Evolutionary conservation across 2,329 filamentous ascomycete species (phyloP), one percentile per base, ranked within the genome.

Genomic region (Aspergillus puulaauensis): DNA sequence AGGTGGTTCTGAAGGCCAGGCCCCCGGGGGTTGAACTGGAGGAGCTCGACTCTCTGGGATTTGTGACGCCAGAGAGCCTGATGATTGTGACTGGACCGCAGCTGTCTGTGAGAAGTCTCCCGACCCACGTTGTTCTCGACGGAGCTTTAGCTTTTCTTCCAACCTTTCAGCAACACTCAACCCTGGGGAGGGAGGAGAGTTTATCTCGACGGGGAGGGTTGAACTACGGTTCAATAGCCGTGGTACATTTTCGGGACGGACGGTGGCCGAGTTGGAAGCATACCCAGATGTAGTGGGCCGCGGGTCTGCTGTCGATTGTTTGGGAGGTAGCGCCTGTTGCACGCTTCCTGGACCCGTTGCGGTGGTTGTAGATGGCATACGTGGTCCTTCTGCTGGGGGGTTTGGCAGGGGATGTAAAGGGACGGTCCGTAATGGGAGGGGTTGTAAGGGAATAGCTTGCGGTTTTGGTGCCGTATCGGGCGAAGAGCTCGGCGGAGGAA

Each of bases 91-190:
- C 19, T 52, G 47, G 21, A 49, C 47, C n/a, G 23, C 50, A 31
- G 39, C 21, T 23, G n/a, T n/a, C 35, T 52, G 54, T 57, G 63
- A 8, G 58, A 24, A 27, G 55, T 52, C 7, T 56, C 61, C 31
- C 7, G 60, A 51, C 8, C 68, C 68, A 37, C 66, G 65, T 24
- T 58, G 62, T 44, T 71, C 67, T 35, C 70, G 70, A 46, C 70
- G 67, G 33, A 61, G 62, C 24, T 66, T 63, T 15, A 74, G 62
- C 45, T 74, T 74, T 59, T 73, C 70, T 45, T 73, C 71, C n/a
- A 72, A 54, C 35, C 70, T 64, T 51, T 73, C 70, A 6, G 71
- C 70, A 45, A 74, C 59, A 15, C 52, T 59, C 4, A 54, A 27
- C 31, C 50, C 52, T 11, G 52, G 59, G 24, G 49, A 57, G 41